Evolutionary conservation across 148 eudicot species (phyloP), one percentile per base, ranked within the genome.

Genomic region (Cornus florida): DNA sequence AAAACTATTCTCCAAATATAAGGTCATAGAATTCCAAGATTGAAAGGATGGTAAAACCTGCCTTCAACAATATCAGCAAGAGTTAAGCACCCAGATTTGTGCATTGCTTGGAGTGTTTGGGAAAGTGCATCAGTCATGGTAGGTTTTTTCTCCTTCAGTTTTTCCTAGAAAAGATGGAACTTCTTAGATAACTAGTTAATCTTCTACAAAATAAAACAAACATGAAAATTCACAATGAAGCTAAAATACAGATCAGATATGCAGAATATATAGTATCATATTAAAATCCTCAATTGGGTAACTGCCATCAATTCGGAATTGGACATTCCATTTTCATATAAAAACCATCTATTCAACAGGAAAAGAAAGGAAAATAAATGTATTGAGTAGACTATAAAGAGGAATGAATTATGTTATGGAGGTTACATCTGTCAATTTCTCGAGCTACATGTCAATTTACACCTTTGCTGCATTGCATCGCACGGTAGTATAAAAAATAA

Each of bases 101-200:
- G 86, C 91, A 97, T 90, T 73, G 97, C 93, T 85, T 97, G 99
- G 68, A 97, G 95, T 64, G 98, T 97, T 85, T 94, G 97, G 53
- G 88, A 81, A 48, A 97, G 93, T 71, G 98, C 93, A 64, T 97
- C 99, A 1, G 90, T 84, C 77, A 88, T 60, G 32, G 98, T 79
- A 77, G 98, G 98, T 82, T 92, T 97, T 83, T 97, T 97, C 90
- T 97, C 99, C 85, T 97, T 97, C 79, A 97, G 81, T 88, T 97
- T 97, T 94, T 97, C 99, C 99, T 97, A 82, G 81, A 35, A 53
- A 62, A 69, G 68, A 76, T 48, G 73, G 24, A 64, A 32, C 50
- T 38, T 65, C 31, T 64, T 69, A 71, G 16, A 81, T 56, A 32
- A 35, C 46, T 62, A 60, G 24, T 62, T 60, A 31, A 35, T 14